phyloP scores from a whole-genome alignment of 2,329 filamentous ascomycete genomes.

The Didymella segeticola region DNA sequence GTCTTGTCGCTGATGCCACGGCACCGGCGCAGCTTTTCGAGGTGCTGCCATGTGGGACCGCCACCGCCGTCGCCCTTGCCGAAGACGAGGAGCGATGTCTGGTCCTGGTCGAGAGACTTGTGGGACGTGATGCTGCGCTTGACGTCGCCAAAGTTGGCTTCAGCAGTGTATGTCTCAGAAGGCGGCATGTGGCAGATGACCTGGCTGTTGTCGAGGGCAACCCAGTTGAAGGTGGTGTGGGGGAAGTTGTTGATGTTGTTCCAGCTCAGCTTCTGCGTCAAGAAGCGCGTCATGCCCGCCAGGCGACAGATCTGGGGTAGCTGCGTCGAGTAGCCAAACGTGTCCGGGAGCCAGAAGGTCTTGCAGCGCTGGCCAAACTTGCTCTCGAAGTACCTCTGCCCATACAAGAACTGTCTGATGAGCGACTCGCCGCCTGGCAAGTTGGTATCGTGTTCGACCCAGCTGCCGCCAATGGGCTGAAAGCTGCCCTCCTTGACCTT shows the following conservation, averaged over 20 bases:
- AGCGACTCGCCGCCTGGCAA: conserved; percentile 95
- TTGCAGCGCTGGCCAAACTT: conserved; percentile 86
- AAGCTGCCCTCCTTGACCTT: conserved; percentile 92
- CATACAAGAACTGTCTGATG: conserved; percentile 92
- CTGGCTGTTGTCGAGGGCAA: conserved; percentile 91
- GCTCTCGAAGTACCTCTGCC: conserved; percentile 92
- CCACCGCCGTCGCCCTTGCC: conserved; percentile 97
- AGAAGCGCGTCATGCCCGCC: conserved; percentile 95
- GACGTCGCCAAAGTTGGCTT: conserved; percentile 93
- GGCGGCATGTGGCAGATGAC: conserved; percentile 98
- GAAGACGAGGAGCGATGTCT: conserved; percentile 88
- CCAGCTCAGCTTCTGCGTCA: conserved; percentile 99
- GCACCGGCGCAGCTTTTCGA: conserved; percentile 92
- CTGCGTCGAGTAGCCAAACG: conserved; percentile 96
- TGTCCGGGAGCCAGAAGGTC: conserved; percentile 98
- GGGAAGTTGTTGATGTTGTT: conserved; percentile 99
- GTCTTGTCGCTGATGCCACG: conserved; percentile 89
- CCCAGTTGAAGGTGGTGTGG: conserved; percentile 99
- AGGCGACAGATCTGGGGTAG: conserved; percentile 91
- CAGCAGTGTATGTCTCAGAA: conserved; percentile 91
- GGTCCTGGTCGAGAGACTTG: conserved; percentile 94
- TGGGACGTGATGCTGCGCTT: conserved; percentile 88
- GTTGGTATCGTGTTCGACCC: conserved; percentile 99
- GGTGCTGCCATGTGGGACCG: conserved; percentile 89
- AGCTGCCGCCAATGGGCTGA: conserved; percentile 94